These are phyloP conservation scores for Porcisia hertigi DNA, from an alignment of 208 protist genomes.

Conservation along the genomic window DNA sequence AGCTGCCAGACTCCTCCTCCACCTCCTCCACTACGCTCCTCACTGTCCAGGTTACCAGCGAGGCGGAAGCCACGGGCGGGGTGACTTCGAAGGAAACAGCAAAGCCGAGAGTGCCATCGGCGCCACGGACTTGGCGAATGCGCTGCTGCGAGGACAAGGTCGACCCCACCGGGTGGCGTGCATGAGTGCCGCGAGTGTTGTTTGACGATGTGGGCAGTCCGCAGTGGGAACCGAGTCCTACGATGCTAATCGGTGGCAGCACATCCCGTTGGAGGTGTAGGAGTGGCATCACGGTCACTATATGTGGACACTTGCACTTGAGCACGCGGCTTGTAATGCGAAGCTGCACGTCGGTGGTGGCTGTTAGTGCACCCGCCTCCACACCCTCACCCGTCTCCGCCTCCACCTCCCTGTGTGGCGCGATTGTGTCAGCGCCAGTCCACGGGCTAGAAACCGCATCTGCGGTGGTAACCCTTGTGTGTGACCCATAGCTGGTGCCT, in stretches of 20 bases:
- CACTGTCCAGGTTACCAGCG: constrained; percentile 64
- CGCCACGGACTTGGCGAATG: constrained; percentile 17
- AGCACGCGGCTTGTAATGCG: constrained; percentile 74
- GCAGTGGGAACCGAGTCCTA: constrained; percentile 77
- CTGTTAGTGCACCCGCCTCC: neutral
- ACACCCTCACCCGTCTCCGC: neutral
- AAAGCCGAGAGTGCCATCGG: constrained; percentile 30
- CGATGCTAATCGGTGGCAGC: constrained; percentile 57
- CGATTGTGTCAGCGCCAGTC: neutral
- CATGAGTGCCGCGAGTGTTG: constrained; percentile 2
- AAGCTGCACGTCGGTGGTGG: constrained; percentile 65
- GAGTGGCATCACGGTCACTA: constrained; percentile 77
- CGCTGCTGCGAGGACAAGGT: neutral
- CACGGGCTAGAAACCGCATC: too few relatives aligned
- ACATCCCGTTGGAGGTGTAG: constrained; percentile 56
- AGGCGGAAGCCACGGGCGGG: constrained; percentile 51
- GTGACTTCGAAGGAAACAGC: constrained; percentile 58
- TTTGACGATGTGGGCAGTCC: constrained; percentile 20
- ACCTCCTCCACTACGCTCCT: constrained; percentile 4
- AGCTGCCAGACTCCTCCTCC: neutral
- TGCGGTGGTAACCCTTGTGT: neutral
- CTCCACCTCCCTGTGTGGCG: neutral
- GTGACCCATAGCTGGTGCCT: neutral
- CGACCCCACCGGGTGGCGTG: neutral
- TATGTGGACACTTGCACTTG: constrained; percentile 92